Evolutionary conservation across 208 protist genomes (phyloP), one percentile per base, ranked within the genome.

Genomic region (Trypanosoma avium): DNA sequence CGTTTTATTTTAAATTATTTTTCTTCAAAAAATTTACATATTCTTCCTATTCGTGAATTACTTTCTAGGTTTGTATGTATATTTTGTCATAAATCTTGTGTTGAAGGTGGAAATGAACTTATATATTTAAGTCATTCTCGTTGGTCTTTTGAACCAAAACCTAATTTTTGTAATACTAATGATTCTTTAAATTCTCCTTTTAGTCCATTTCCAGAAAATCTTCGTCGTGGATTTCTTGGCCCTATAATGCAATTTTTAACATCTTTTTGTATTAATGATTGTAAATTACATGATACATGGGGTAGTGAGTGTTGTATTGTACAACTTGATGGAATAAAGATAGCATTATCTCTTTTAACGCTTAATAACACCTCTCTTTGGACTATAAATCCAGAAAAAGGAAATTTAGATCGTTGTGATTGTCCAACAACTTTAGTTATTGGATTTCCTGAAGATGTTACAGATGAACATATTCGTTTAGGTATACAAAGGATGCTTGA

Each of bases 101-200:
- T 67, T 40, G 67, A 73, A 30, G 67, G 67, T 45, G 59, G 57
- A 19, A 73, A 73, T 43, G 67, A 73, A 33, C 58, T 73, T 8
- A 73, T 73, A 26, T 73, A 73, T 42, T 43, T 73, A 24, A 67
- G 57, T 45, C 67, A 73, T 38, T 73, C 67, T 13, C 67, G 67
- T 5, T 73, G 67, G 67, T 17, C 35, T 3, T 73, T 73, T 65
- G 17, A n/a, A 12, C 48, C 67, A 8, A 19, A 30, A 24, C 47
- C 58, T 21, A n/a, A 66, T 12, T 12, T 9, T 27, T n/a, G 13
- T 8, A 32, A 24, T 12, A 27, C 46, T 27, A 33, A 47, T 40
- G 46, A 42, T 26, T 36, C 47, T n/a, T 17, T 67, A n/a, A 29
- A 67, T 26, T 36, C 56, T 22, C 67, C 67, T 27, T 73, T 63